Base-by-base conservation (phyloP, 1,284 basidiomycete species). In the Ceratobasidium sp. region DNA sequence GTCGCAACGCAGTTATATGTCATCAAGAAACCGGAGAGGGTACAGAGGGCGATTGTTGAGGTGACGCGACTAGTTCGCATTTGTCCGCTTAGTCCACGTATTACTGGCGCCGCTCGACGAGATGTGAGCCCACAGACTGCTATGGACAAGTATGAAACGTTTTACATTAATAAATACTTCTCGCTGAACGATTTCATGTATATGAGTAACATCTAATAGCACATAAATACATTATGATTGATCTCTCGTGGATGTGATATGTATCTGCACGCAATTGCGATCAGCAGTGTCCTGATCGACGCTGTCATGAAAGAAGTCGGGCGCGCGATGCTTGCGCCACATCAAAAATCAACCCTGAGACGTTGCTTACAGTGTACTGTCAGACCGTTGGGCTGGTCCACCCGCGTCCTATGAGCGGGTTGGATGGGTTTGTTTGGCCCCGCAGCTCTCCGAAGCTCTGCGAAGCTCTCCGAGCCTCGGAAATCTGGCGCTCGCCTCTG, bases 111-210 rank as follows among this genome's bases (percentile, higher is more conserved):
- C 35, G 57, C 57, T 2, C 28, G 7, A n/a, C 57, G 16, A 13
- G 16, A 41, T 38, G 57, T 43, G 16, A 59, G 30, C 57, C 35
- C 35, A 9, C 5, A 59, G 13, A 59, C n/a, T 1, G 35, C 57
- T n/a, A 1, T 59, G 6, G 57, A 59, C 23, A 1, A 23, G 4
- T 59, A 59, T n/a, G 4, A 59, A 8, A n/a, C 57, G 41, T 59
- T 59, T 35, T 59, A 59, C n/a, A 35, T 59, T 35, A 59, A 59
- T 23, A 41, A 59, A 43, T 59, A 59, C 30, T 23, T 13, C 21
- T 52, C 49, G 8, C 9, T 52, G 21, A 23, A 52, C 16, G 49
- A 52, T 52, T 52, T 52, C n/a, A 11, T 46, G 43, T 46, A 46
- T n/a, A 11, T 11, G 9, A 46, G n/a, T n/a, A 46, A 46, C 43